phyloP scores from a whole-genome alignment of 352 stramenopile genomes.

The Phytophthora hibernalis region DNA sequence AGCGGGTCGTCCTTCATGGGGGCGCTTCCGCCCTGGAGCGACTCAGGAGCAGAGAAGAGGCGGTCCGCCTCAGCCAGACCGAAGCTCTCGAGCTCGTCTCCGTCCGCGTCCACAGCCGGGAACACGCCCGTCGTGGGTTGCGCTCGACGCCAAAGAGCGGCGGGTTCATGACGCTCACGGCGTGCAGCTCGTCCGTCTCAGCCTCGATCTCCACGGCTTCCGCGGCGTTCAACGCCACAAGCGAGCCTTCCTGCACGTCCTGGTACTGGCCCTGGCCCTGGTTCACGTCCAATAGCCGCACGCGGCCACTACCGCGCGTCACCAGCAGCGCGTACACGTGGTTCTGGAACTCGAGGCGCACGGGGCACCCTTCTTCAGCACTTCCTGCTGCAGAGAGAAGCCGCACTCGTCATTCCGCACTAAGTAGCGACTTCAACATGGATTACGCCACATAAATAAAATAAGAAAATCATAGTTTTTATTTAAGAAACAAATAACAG shows the following conservation, averaged over 20 bases:
- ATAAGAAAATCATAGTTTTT: not conserved
- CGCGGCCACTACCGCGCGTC: conserved; percentile 57
- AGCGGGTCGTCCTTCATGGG: conserved; percentile 85
- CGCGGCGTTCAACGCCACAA: conserved; percentile 69
- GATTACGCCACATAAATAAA: not conserved
- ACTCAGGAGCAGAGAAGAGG: conserved; percentile 79
- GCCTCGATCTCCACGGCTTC: conserved; percentile 63
- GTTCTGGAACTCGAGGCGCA: conserved; percentile 76
- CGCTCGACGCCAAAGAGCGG: conserved; percentile 65
- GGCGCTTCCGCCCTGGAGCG: conserved; percentile 75
- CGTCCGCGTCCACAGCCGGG: conserved; percentile 71
- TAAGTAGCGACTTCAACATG: conserved; percentile 58
- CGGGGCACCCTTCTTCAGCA: conserved; percentile 61
- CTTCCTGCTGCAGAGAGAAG: conserved; percentile 83
- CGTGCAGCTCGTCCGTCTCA: conserved; percentile 69
- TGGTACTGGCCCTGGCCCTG: conserved; percentile 45
- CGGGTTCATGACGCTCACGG: conserved; percentile 87
- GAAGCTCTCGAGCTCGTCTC: conserved; percentile 64
- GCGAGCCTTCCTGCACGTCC: conserved; percentile 51
- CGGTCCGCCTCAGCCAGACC: conserved; percentile 54
- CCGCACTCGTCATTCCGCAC: conserved; percentile 74
- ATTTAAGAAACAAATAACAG: not conserved
- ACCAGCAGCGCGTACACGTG: conserved; percentile 80
- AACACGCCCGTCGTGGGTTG: conserved; percentile 65
- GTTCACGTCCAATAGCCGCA: conserved; percentile 62